A percentile compares a stretch with the other conserved stretches of the same genome.
phyloP scores from a whole-genome alignment of 1,284 basidiomycete species.

The Trametes versicolor region DNA sequence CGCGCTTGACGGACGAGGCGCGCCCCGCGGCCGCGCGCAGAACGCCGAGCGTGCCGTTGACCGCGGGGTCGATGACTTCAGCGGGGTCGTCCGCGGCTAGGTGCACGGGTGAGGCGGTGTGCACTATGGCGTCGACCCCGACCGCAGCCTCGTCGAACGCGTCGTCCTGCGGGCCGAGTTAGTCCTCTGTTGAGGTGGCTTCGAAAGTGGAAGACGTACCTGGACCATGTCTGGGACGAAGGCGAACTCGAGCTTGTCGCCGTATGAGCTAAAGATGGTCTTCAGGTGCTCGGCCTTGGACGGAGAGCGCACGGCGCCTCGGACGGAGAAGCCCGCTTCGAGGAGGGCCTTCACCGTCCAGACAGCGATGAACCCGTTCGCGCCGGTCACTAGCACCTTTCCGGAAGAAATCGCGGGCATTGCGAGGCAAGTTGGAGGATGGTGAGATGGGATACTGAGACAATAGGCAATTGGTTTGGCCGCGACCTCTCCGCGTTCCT shows the following conservation, averaged over 20 bases:
- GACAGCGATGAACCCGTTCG: slow-evolving; percentile 52
- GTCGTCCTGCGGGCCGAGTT: slow-evolving; percentile 48
- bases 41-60: slow-evolving; percentile 41
- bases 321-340: slow-evolving; percentile 56
- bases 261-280: slow-evolving; percentile 55
- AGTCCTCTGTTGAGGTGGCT: slow-evolving; percentile 66
- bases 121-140: slow-evolving; percentile 53
- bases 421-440: neutral
- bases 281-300: slow-evolving; percentile 61
- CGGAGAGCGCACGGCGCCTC: slow-evolving; percentile 62
- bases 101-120: slow-evolving; percentile 56
- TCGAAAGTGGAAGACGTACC: slow-evolving; percentile 52
- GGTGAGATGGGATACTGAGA: too few species aligned
- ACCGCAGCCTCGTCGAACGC: slow-evolving; percentile 53
- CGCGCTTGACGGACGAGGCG: slow-evolving; percentile 58
- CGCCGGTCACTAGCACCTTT: slow-evolving; percentile 50
- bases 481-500: neutral
- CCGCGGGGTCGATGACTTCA: slow-evolving; percentile 45
- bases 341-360: slow-evolving; percentile 52
- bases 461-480: too few species aligned
- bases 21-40: slow-evolving; percentile 43
- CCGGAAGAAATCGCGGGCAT: slow-evolving; percentile 43
- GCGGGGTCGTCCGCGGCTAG: slow-evolving; percentile 47
- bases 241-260: slow-evolving; percentile 56
- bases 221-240: slow-evolving; percentile 64